Percentiles rank a stretch among this genome's conserved stretches.
Conservation (phyloP, 352 stramenopile genomes). For the Peronospora belbahrii region DNA sequence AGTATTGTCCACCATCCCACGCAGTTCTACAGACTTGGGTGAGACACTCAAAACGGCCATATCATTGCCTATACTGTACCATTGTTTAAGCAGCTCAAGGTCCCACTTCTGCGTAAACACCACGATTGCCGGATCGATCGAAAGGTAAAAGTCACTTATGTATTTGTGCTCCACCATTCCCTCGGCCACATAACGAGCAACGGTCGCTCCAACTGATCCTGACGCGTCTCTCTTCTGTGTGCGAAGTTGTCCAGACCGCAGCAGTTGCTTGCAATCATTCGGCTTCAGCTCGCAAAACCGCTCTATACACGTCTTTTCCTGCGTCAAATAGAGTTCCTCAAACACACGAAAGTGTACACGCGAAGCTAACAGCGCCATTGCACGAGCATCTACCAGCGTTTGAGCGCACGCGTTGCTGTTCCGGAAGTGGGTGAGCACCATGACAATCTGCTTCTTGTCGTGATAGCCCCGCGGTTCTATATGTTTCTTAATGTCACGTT, state of each 20-base stretch:
- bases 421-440: conserved; percentile 64
- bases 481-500: conserved; percentile 1
- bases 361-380: conserved; percentile 28
- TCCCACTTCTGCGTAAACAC: conserved; percentile 75
- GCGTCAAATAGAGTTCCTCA: conserved; percentile 56
- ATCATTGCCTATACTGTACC: conserved; percentile 72
- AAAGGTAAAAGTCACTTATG: conserved; percentile 66
- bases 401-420: conserved; percentile 49
- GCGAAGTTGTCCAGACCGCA: conserved; percentile 47
- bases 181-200: conserved; percentile 54
- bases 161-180: conserved; percentile 42
- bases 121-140: conserved; percentile 47
- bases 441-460: conserved; percentile 62
- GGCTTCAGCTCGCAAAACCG: conserved; percentile 47
- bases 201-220: conserved; percentile 40
- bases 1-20: conserved; percentile 25
- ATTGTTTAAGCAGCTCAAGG: conserved; percentile 63
- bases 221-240: conserved; percentile 49
- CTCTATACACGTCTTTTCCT: conserved; percentile 57
- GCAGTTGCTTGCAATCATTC: conserved; percentile 34
- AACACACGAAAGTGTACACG: conserved; percentile 66
- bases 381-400: conserved; percentile 37
- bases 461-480: conserved; percentile 33
- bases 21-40: conserved; percentile 48
- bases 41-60: conserved; percentile 72